Percentiles rank a stretch among this genome's conserved stretches.
These are phyloP conservation scores for Candida hispaniensis DNA, from an alignment of 805 yeast genomes.

Conservation along the genomic window DNA sequence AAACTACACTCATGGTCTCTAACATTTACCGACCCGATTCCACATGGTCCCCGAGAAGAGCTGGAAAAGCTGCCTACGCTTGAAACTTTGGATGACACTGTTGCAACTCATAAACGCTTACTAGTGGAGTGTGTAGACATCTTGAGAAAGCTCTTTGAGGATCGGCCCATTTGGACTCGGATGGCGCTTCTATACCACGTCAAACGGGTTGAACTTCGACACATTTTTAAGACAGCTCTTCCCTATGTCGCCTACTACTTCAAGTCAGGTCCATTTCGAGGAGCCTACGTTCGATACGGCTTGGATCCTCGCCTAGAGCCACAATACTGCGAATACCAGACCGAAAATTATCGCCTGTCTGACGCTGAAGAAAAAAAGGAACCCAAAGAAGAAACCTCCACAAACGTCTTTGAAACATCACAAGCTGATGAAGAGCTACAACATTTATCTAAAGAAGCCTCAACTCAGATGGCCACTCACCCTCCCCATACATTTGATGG, in stretches of 20 bases:
- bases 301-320: constrained; percentile 56
- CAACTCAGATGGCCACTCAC: constrained; percentile 20
- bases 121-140: constrained; percentile 29
- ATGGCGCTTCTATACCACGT: constrained; percentile 38
- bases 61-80: constrained; percentile 17
- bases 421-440: constrained; percentile 20
- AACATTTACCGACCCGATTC: constrained; percentile 29
- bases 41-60: constrained; percentile 28
- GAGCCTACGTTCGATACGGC: constrained; percentile 69
- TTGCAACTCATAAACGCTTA: constrained; percentile 33
- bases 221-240: constrained; percentile 57
- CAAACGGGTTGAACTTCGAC: constrained; percentile 26
- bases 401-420: too few relatives aligned
- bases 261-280: constrained; percentile 92
- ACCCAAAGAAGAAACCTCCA: too few relatives aligned
- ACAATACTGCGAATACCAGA: constrained; percentile 56
- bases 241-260: constrained; percentile 77
- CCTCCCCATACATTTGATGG: constrained; percentile 61
- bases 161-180: constrained; percentile 79
- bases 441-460: constrained; percentile 25
- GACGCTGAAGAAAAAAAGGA: constrained; percentile 23
- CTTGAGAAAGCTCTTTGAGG: constrained; percentile 41
- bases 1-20: constrained; percentile 28
- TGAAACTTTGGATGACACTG: constrained; percentile 1
- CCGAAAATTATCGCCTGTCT: constrained; percentile 65